Evolutionary conservation across 495 filamentous ascomycete species (phyloP).

Genomic region (Trichodelitschia bisporula): DNA sequence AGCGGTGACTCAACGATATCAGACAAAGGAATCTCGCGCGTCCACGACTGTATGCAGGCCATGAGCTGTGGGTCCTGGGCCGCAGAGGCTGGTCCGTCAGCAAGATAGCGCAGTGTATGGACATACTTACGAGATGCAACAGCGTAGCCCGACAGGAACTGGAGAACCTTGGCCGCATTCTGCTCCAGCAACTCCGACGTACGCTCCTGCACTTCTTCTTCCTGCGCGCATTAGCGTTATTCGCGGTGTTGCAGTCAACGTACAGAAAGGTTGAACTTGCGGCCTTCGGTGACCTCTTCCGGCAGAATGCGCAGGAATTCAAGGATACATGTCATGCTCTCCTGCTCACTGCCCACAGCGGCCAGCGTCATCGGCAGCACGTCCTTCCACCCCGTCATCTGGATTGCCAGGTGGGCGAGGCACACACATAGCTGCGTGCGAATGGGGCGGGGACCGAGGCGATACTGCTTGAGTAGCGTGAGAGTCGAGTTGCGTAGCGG

Average conservation of each 20-base stretch:
- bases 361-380: constrained; percentile 60
- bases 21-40: constrained; percentile 65
- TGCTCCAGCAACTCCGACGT: constrained; percentile 73
- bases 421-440: constrained; percentile 88
- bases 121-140: constrained; percentile 49
- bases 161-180: constrained; percentile 67
- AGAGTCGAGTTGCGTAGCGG: constrained; percentile 64
- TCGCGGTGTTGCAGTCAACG: constrained; percentile 27
- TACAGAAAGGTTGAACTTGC: constrained; percentile 96
- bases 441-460: constrained; percentile 67
- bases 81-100: constrained; percentile 25
- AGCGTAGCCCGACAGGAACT: constrained; percentile 65
- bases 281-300: constrained; percentile 96
- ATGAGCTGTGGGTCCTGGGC: constrained; percentile 75
- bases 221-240: constrained; percentile 27
- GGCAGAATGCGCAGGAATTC: constrained; percentile 92
- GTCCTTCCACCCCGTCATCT: constrained; percentile 92
- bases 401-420: constrained; percentile 77
- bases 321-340: constrained; percentile 59
- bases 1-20: constrained; percentile 70
- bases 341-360: constrained; percentile 48
- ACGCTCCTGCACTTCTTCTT: constrained; percentile 67
- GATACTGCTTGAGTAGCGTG: constrained; percentile 49
- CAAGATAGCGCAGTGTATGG: constrained; percentile 2
- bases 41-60: constrained; percentile 90